phyloP scores from a whole-genome alignment of 2,329 filamentous ascomycete species.

The Phaeosphaeriaceae sp. region DNA sequence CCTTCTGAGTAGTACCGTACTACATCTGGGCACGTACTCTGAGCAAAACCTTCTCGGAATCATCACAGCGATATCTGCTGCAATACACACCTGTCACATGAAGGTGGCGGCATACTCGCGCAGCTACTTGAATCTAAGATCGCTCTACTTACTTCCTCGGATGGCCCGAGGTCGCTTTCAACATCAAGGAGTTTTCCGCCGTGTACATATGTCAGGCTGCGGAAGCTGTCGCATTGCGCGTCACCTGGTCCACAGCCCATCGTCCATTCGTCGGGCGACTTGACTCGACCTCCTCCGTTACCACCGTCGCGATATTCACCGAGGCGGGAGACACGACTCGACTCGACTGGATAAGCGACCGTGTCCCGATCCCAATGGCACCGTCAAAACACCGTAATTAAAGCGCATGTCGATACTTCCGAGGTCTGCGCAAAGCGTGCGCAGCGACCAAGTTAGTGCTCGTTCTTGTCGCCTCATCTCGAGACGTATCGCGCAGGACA shows the following conservation, averaged over 20 bases:
- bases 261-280: not conserved
- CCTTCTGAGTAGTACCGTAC: too few relatives aligned
- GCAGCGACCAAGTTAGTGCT: not conserved
- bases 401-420: not conserved
- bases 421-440: not conserved
- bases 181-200: not conserved
- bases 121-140: not conserved
- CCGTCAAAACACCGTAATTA: not conserved
- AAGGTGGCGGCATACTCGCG: not conserved
- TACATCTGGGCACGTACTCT: not conserved
- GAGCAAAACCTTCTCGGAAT: constrained; percentile 1
- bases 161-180: not conserved
- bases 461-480: not conserved
- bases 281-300: not conserved
- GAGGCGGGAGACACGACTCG: not conserved
- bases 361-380: not conserved
- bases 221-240: not conserved
- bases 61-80: not conserved
- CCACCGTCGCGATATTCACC: not conserved
- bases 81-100: not conserved
- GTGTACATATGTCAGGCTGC: not conserved
- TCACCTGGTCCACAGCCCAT: constrained; percentile 1
- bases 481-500: not conserved
- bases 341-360: not conserved
- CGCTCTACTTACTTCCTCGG: not conserved